These are phyloP conservation scores for Globisporangium takayamanum DNA, from an alignment of 352 stramenopile species.

Conservation along the genomic window DNA sequence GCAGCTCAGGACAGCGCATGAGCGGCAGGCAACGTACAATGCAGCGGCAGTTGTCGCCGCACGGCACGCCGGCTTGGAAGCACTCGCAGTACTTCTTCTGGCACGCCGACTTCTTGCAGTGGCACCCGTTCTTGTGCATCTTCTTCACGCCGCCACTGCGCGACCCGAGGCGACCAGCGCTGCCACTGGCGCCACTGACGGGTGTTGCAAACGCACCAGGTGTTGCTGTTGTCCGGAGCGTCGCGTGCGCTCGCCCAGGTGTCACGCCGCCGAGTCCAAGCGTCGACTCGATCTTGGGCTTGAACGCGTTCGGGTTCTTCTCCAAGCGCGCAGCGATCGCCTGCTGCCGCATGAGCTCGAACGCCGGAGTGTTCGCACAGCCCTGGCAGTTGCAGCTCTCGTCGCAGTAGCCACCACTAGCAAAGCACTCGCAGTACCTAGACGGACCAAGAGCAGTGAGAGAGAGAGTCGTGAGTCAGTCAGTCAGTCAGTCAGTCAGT, in stretches of 20 bases:
- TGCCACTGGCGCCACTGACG: not conserved
- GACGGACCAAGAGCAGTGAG: not conserved
- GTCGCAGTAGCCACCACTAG: slow-evolving; percentile 88
- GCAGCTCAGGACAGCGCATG: not conserved
- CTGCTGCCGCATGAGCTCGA: slow-evolving; percentile 63
- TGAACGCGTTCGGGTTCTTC: slow-evolving; percentile 95
- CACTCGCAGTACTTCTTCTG: slow-evolving; percentile 99
- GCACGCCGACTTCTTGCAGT: slow-evolving; percentile 95
- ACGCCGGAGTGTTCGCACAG: slow-evolving; percentile 87
- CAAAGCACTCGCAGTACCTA: slow-evolving; percentile 95
- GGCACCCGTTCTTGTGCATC: slow-evolving; percentile 94
- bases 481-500: not conserved
- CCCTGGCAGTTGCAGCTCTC: slow-evolving; percentile 89
- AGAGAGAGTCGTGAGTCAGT: not conserved
- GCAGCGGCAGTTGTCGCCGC: slow-evolving; percentile 86
- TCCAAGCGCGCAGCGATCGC: slow-evolving; percentile 87
- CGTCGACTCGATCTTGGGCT: slow-evolving; percentile 89
- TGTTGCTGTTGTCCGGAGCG: not conserved
- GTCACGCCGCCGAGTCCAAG: not conserved
- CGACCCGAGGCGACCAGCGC: slow-evolving; percentile 7
- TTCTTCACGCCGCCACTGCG: slow-evolving; percentile 36
- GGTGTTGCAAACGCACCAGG: not conserved
- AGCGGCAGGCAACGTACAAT: slow-evolving; percentile 42
- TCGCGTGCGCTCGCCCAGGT: slow-evolving; percentile 7
- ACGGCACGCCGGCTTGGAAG: slow-evolving; percentile 87